Conservation (phyloP, 2,329 filamentous ascomycete genomes). For the Pseudogymnoascus sp. region DNA sequence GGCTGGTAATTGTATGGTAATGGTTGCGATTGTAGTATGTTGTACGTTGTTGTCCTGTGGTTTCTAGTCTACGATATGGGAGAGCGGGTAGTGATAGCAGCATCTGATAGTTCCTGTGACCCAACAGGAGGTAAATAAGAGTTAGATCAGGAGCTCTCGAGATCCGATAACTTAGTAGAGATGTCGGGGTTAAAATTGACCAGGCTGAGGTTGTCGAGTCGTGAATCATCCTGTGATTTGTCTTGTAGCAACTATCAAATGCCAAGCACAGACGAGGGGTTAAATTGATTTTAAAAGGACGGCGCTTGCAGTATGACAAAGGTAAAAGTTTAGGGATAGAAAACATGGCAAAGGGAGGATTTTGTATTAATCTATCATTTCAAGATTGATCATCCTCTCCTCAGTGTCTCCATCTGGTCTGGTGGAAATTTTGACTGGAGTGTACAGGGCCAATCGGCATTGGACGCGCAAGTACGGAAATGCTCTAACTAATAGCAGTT, state of each 20-base stretch:
- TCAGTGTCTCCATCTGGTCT: not conserved
- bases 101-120: not conserved
- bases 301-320: not conserved
- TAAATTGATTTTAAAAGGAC: not conserved
- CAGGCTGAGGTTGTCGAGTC: not conserved
- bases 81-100: not conserved
- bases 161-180: not conserved
- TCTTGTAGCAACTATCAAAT: not conserved
- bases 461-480: no score
- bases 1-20: no score
- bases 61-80: not conserved
- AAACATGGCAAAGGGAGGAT: not conserved
- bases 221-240: not conserved
- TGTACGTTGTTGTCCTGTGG: not conserved
- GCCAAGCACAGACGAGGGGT: not conserved
- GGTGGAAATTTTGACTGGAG: not conserved
- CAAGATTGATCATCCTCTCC: not conserved
- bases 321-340: not conserved
- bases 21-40: no score
- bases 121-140: not conserved
- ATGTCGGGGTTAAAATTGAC: not conserved
- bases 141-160: not conserved
- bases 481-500: no score
- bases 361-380: not conserved
- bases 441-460: no score